phyloP scores from a whole-genome alignment of 129 eudicot genomes.

The Lactuca saligna region DNA sequence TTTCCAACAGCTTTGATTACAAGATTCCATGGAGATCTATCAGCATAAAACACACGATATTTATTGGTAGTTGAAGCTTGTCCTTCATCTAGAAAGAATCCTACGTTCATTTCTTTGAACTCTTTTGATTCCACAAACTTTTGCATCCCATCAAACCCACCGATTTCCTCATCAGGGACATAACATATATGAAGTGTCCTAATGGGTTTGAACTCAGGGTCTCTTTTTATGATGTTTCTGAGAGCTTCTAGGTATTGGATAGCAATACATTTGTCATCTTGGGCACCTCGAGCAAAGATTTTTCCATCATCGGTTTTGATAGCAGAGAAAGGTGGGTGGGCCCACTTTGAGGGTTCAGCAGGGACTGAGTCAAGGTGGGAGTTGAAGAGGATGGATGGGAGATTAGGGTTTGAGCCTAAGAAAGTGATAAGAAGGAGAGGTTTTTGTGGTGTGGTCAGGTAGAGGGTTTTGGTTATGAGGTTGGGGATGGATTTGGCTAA shows the following conservation, averaged over 20 bases:
- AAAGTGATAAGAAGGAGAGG: constrained; percentile 74
- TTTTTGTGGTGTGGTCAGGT: constrained; percentile 45
- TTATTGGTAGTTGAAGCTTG: constrained; percentile 62
- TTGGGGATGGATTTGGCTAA: constrained; percentile 58
- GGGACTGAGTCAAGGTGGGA: constrained; percentile 98
- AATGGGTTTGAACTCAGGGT: constrained; percentile 35
- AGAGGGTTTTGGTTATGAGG: constrained; percentile 42
- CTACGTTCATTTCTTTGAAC: constrained; percentile 60
- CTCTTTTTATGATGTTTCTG: constrained; percentile 29
- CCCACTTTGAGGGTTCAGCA: constrained; percentile 75
- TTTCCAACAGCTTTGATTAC: constrained; percentile 69
- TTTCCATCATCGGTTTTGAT: constrained; percentile 49
- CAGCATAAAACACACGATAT: constrained; percentile 80
- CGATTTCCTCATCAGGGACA: constrained; percentile 87
- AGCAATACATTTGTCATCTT: constrained; percentile 90
- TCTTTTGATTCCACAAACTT: constrained; percentile 57
- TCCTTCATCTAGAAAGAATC: constrained; percentile 89
- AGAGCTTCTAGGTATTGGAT: constrained; percentile 85
- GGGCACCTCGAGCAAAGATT: constrained; percentile 83
- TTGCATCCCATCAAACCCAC: constrained; percentile 74
- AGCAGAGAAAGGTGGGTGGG: constrained; percentile 72
- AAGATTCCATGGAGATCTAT: constrained; percentile 76
- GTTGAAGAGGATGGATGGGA: constrained; percentile 72
- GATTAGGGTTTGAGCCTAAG: constrained; percentile 60
- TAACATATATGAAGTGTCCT: constrained; percentile 58